Conservation (phyloP, 306 rosid genomes). For the Casuarina equisetifolia region DNA sequence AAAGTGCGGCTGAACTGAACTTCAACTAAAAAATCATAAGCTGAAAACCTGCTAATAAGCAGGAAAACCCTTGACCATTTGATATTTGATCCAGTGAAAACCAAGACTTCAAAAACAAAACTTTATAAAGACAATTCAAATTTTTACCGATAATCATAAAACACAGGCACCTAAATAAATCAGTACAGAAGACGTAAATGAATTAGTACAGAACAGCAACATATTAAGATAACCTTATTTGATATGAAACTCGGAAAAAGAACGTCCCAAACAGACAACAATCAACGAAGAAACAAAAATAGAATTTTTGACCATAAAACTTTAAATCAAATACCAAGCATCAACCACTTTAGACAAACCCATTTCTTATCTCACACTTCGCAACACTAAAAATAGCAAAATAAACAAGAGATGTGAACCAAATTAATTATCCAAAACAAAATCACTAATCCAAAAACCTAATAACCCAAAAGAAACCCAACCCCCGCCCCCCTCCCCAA, state of each 20-base stretch:
- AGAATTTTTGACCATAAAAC: constrained; percentile 2
- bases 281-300: background rate
- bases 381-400: background rate
- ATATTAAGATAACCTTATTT: background rate
- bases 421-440: background rate
- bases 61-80: constrained; percentile 6
- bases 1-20: background rate
- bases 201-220: background rate
- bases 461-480: background rate
- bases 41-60: background rate
- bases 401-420: background rate
- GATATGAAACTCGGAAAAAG: background rate
- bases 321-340: constrained; percentile 8
- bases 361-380: background rate
- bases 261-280: background rate
- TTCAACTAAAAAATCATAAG: background rate
- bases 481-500: background rate
- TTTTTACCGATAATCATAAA: background rate
- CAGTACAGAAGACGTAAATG: background rate
- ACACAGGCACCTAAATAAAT: background rate
- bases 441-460: background rate
- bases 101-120: background rate
- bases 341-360: constrained; percentile 4
- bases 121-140: background rate
- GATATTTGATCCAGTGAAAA: constrained; percentile 10